Base-by-base conservation (phyloP, 371 early-diverging fungal species). In the Mucor ambiguus region DNA sequence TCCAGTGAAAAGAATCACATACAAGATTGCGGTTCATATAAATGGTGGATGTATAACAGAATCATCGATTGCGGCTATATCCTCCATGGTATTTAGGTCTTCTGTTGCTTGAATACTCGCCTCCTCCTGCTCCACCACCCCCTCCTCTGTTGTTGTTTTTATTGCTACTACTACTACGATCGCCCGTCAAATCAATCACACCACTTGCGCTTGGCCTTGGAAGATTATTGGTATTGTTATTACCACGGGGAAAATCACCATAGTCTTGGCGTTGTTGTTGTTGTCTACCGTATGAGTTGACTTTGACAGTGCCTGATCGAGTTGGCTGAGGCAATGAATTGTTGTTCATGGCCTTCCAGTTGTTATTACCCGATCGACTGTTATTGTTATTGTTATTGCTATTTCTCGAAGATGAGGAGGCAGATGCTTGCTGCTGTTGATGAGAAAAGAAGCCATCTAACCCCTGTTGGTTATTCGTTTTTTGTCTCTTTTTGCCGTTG, bases 191-290 rank as follows among this genome's bases (percentile, higher is more conserved):
- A 35, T 72, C 72, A 59, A 72, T 72, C 4, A 68, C 60, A 24
- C 72, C 72, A 62, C 68, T 68, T 2, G 68, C 59, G 30, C 57
- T 72, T n/a, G 72, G 72, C 26, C 44, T 68, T 38, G 72, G 72
- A 16, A 72, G 46, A 33, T 41, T 18, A 20, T 35, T 43, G 16
- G 26, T 20, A 4, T 28, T 28, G 28, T 52, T 46, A 35, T 56
- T 48, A 5, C 64, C 33, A 6, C 70, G 62, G 24, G 63, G 62
- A 26, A 66, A 70, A 44, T 70, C 46, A 14, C 48, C 58, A 52
- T 59, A 70, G 7, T 46, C 33, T 58, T 28, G 59, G 11, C 29
- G 35, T 30, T 64, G 59, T n/a, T 28, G 35, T 10, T 49, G n/a
- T 29, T 22, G 46, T 22, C 18, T 33, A 18, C 63, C 56, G 12